Conservation (phyloP, 1,139 yeast species). For the Yarrowia galli region DNA sequence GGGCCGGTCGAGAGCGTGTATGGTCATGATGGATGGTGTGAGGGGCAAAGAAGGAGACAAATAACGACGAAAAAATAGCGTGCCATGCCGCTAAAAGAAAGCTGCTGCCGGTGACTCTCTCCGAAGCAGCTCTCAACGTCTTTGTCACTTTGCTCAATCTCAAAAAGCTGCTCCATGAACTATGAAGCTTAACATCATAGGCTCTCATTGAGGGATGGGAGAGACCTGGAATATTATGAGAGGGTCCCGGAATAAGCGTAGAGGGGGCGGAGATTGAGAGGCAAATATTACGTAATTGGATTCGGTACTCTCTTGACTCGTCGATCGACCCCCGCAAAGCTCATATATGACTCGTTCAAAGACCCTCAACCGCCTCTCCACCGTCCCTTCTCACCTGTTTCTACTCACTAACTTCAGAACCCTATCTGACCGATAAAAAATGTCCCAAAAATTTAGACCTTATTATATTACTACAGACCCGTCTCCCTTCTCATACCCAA, state of each 20-base stretch:
- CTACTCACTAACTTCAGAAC: background rate
- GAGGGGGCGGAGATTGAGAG: background rate
- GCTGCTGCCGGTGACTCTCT: background rate
- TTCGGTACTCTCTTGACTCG: background rate
- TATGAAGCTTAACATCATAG: slow-evolving; percentile 33
- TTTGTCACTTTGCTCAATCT: slow-evolving; percentile 32
- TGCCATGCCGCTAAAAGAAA: background rate
- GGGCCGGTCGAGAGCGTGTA: background rate
- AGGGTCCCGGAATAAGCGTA: background rate
- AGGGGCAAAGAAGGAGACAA: background rate
- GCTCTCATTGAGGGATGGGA: background rate
- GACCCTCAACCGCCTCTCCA: background rate
- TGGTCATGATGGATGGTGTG: background rate
- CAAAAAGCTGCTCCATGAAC: slow-evolving; percentile 32
- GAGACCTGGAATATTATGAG: slow-evolving; percentile 8
- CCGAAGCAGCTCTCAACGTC: slow-evolving; percentile 12
- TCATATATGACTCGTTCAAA: too few species aligned
- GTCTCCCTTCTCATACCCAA: slow-evolving; percentile 23
- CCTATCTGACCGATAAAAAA: slow-evolving; percentile 38
- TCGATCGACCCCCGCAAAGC: background rate
- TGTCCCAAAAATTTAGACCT: slow-evolving; percentile 26
- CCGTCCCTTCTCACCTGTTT: background rate
- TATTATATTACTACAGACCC: slow-evolving; percentile 14
- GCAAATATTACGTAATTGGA: background rate
- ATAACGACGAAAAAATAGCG: background rate